Evolutionary conservation across 352 stramenopile genomes (phyloP).

Genomic region (Blastocystis sp.): DNA sequence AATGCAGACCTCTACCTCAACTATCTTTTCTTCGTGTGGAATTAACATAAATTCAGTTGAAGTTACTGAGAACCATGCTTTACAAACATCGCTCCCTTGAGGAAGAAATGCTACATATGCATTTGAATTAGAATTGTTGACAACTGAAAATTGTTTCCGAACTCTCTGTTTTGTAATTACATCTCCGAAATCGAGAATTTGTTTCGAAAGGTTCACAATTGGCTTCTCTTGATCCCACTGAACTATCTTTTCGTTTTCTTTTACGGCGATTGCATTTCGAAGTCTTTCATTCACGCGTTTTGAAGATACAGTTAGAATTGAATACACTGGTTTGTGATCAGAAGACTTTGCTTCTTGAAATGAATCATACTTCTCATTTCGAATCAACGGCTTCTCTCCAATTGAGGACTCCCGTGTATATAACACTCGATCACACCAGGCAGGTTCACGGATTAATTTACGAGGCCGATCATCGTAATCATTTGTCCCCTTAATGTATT

Average conservation of each 20-base stretch:
- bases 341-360: background rate
- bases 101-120: slow-evolving; percentile 6
- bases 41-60: background rate
- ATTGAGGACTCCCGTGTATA: background rate
- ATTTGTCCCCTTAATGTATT: background rate
- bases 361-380: background rate
- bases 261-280: background rate
- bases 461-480: background rate
- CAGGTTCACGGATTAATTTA: background rate
- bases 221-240: background rate
- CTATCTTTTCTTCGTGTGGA: background rate
- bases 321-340: slow-evolving; percentile 44
- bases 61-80: background rate
- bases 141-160: background rate
- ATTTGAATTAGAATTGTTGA: background rate
- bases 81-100: background rate
- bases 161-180: background rate
- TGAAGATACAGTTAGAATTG: background rate
- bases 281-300: background rate
- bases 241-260: background rate
- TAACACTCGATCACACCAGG: slow-evolving; percentile 60
- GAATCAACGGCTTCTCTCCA: background rate
- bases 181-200: background rate
- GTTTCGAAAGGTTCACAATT: background rate
- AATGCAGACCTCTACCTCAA: background rate